Evolutionary conservation across 495 filamentous ascomycete genomes (phyloP).

Genomic region (Hypoxylon subgilvum): DNA sequence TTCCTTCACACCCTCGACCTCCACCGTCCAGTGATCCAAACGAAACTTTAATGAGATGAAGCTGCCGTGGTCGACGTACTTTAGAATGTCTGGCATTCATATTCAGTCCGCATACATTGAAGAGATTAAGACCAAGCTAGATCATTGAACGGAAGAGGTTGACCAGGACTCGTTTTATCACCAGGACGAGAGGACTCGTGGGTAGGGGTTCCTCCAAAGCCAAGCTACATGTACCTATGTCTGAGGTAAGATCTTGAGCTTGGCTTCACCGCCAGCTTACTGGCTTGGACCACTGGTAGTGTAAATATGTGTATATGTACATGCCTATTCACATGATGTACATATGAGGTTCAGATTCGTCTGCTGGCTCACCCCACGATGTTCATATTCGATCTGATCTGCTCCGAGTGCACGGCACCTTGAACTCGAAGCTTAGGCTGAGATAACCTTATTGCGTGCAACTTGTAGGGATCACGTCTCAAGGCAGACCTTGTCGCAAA

Average conservation of each 20-base stretch:
- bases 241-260: slow-evolving; percentile 11
- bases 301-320: background rate
- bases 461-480: background rate
- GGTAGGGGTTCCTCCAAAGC: slow-evolving; percentile 22
- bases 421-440: slow-evolving; percentile 6
- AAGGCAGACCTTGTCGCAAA: slow-evolving; percentile 31
- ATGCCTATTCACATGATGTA: no score
- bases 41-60: slow-evolving; percentile 25
- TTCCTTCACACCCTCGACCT: slow-evolving; percentile 10
- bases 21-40: slow-evolving; percentile 15
- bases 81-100: background rate
- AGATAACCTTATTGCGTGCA: slow-evolving; percentile 16
- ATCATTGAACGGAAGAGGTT: slow-evolving; percentile 1
- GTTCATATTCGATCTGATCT: slow-evolving; percentile 6
- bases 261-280: slow-evolving; percentile 3
- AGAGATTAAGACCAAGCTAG: slow-evolving; percentile 7
- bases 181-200: slow-evolving; percentile 10
- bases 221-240: slow-evolving; percentile 16
- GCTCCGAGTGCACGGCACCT: background rate
- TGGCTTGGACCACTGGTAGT: background rate
- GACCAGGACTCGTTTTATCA: background rate
- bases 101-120: slow-evolving; percentile 1
- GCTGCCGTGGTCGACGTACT: background rate
- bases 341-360: no score
- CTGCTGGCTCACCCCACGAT: slow-evolving; percentile 4